These are phyloP conservation scores for Pleurotus salmoneostramineus DNA, from an alignment of 768 basidiomycete species.

Conservation along the genomic window DNA sequence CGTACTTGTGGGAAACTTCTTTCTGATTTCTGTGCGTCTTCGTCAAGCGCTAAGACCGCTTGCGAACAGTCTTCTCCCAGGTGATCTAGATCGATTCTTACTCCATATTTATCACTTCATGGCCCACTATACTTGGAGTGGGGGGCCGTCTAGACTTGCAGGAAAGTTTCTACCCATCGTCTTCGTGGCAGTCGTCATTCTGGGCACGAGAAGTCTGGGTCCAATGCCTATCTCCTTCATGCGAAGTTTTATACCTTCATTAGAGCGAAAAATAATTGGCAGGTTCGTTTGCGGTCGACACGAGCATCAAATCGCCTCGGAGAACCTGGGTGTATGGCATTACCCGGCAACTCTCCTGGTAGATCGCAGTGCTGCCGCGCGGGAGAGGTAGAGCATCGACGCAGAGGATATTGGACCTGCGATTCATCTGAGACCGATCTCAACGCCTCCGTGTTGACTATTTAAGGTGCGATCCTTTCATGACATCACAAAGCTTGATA, in stretches of 20 bases:
- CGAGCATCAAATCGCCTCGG: conserved; percentile 7
- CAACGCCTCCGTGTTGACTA: too few relatives aligned
- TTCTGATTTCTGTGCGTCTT: conserved; percentile 38
- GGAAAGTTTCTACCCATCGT: too few relatives aligned
- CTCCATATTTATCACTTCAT: conserved; percentile 80
- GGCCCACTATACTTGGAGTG: too few relatives aligned
- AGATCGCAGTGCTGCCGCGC: conserved; percentile 76
- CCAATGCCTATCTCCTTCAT: conserved; percentile 74
- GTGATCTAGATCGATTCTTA: conserved; percentile 75
- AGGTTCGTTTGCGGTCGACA: conserved; percentile 46
- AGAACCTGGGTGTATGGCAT: conserved; percentile 38
- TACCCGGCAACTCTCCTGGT: conserved; percentile 67
- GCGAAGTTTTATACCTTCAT: conserved; percentile 70
- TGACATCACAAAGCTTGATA: conserved; percentile 6
- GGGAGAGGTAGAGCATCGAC: conserved; percentile 55
- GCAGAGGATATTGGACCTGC: conserved; percentile 41
- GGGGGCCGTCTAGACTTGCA: too few relatives aligned
- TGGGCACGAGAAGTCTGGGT: conserved; percentile 65
- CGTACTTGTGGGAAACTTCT: conserved; percentile 64
- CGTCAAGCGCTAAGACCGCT: not conserved
- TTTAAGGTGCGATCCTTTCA: not conserved
- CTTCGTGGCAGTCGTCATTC: conserved; percentile 43
- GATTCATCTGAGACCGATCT: too few relatives aligned
- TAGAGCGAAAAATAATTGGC: conserved; percentile 70
- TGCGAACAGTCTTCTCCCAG: conserved; percentile 44